Conservation (phyloP, 805 yeast genomes). For the Scheffersomyces amazonensis region DNA sequence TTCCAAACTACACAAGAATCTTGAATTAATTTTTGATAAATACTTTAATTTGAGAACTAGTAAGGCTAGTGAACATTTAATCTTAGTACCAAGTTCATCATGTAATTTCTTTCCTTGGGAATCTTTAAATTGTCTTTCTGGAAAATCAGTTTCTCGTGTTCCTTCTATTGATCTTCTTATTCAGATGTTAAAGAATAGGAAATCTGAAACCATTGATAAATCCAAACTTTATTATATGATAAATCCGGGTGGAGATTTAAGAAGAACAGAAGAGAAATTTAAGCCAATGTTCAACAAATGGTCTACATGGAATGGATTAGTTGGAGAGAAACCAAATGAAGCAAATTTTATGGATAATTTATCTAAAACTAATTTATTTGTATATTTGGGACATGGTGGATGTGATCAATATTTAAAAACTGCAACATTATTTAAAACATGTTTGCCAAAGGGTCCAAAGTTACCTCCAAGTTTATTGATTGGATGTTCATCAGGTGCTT, state of each 20-base stretch:
- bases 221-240: conserved; percentile 45
- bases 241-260: conserved; percentile 81
- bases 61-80: conserved; percentile 46
- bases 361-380: conserved; percentile 42
- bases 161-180: conserved; percentile 56
- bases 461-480: conserved; percentile 66
- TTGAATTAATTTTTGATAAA: conserved; percentile 44
- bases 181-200: conserved; percentile 25
- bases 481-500: conserved; percentile 88
- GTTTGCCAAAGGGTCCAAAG: conserved; percentile 29
- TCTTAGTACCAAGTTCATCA: conserved; percentile 64
- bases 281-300: conserved; percentile 9
- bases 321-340: conserved; percentile 59
- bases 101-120: conserved; percentile 92
- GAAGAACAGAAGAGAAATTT: conserved; percentile 58
- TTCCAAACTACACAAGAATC: conserved; percentile 49
- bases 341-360: conserved; percentile 45
- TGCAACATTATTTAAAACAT: conserved; percentile 38
- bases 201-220: neutral
- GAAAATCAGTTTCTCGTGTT: conserved; percentile 64
- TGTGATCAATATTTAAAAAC: conserved; percentile 80
- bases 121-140: conserved; percentile 55
- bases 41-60: conserved; percentile 9
- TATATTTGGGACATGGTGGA: conserved; percentile 94
- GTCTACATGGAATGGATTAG: conserved; percentile 36